Conservation (phyloP, 495 filamentous ascomycete genomes). For the Emericellopsis terricola region DNA sequence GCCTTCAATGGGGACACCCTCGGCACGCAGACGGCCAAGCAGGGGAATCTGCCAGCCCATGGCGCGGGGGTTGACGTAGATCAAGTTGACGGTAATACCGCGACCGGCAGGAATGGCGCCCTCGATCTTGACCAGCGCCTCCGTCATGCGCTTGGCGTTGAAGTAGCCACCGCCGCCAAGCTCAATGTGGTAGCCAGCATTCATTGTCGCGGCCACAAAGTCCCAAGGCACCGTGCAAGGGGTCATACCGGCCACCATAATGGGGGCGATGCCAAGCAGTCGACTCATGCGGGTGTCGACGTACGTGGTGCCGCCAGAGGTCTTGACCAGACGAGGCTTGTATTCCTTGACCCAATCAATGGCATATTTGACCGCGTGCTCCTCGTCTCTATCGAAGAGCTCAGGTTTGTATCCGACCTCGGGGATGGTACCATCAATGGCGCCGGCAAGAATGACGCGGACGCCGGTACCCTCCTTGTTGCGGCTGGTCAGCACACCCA, state of each 20-base stretch:
- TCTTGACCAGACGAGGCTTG: constrained; percentile 74
- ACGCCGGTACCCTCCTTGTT: constrained; percentile 98
- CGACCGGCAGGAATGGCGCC: constrained; percentile 73
- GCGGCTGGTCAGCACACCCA: constrained; percentile 90
- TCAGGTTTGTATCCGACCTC: constrained; percentile 96
- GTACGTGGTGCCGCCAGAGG: constrained; percentile 66
- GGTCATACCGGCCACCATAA: constrained; percentile 91
- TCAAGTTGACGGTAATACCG: constrained; percentile 85
- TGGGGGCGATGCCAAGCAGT: constrained; percentile 68
- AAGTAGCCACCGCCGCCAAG: constrained; percentile 85
- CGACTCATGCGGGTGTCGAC: constrained; percentile 98
- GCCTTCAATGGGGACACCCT: constrained; percentile 86
- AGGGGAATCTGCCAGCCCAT: constrained; percentile 98
- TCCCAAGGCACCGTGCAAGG: constrained; percentile 82
- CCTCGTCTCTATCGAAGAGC: constrained; percentile 86
- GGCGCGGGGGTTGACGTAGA: constrained; percentile 89
- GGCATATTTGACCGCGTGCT: constrained; percentile 83
- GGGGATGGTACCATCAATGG: constrained; percentile 71
- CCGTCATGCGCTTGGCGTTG: constrained; percentile 76
- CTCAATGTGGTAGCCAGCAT: constrained; percentile 81
- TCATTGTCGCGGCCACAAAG: constrained; percentile 84
- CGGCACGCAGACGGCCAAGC: constrained; percentile 62
- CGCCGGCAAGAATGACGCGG: constrained; percentile 80
- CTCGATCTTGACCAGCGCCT: constrained; percentile 78
- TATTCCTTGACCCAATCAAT: constrained; percentile 97